phyloP scores from a whole-genome alignment of 2,329 filamentous ascomycete genomes.

The Cryphonectria japonica region DNA sequence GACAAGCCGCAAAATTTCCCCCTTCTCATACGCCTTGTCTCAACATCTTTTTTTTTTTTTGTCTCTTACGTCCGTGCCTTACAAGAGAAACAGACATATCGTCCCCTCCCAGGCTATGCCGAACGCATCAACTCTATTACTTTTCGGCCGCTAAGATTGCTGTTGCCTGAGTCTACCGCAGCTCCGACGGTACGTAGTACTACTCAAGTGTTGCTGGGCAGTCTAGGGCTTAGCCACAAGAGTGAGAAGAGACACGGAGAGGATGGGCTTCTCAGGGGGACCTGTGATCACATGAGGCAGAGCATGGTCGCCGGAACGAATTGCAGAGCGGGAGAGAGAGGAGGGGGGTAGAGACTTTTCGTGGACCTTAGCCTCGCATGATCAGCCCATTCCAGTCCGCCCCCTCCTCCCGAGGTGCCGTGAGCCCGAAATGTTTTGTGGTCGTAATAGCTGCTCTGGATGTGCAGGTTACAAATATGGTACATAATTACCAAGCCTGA shows the following conservation, averaged over 20 bases:
- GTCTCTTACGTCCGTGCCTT: neutral
- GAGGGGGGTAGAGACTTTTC: neutral
- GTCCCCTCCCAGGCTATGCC: neutral
- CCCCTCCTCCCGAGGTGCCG: neutral
- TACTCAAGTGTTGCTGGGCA: neutral
- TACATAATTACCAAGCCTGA: neutral
- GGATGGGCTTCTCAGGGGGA: neutral
- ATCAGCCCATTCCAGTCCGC: neutral
- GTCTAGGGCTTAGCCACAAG: neutral
- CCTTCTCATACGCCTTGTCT: conserved; percentile 3
- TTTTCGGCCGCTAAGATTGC: neutral
- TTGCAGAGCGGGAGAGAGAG: too few relatives aligned
- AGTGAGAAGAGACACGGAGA: neutral
- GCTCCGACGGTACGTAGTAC: neutral
- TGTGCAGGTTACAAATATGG: too few relatives aligned
- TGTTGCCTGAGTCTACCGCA: neutral
- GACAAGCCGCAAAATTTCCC: neutral
- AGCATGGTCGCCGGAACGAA: neutral
- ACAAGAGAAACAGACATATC: neutral
- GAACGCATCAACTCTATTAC: neutral
- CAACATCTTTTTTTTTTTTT: neutral
- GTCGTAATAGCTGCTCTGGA: neutral
- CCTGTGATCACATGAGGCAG: neutral
- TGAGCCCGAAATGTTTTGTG: neutral
- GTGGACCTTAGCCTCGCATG: neutral